Evolutionary conservation across 352 stramenopile genomes (phyloP).

Genomic region (Phytopythium chamaehyphon): DNA sequence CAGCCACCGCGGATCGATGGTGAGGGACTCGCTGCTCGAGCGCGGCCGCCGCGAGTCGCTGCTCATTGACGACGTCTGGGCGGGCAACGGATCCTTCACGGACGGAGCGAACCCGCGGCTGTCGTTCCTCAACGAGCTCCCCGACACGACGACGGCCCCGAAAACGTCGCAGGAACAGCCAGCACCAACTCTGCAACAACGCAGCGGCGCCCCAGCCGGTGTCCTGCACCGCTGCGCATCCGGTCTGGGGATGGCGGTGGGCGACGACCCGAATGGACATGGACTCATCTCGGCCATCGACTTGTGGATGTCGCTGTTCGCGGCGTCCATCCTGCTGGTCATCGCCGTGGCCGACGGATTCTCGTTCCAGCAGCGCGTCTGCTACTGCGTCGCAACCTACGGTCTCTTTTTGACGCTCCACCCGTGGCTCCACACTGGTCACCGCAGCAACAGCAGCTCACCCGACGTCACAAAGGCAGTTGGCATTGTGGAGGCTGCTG

Average conservation of each 20-base stretch:
- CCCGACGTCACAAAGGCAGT: not conserved
- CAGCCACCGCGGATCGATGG: constrained; percentile 14
- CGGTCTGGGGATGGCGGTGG: constrained; percentile 21
- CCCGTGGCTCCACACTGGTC: constrained; percentile 38
- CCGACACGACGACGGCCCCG: constrained; percentile 4
- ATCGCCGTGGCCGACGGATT: constrained; percentile 39
- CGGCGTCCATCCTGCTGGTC: constrained; percentile 38
- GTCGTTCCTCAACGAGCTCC: constrained; percentile 21
- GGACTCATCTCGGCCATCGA: constrained; percentile 37
- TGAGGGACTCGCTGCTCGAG: constrained; percentile 17
- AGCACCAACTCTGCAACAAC: not conserved
- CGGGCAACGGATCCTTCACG: constrained; percentile 17
- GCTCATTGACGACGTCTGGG: constrained; percentile 29
- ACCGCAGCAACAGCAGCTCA: not conserved
- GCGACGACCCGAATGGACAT: constrained; percentile 8
- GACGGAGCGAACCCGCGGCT: constrained; percentile 3
- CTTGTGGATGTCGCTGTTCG: constrained; percentile 56
- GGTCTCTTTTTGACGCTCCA: constrained; percentile 50
- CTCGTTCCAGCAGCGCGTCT: constrained; percentile 38
- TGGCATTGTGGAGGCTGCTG: not conserved
- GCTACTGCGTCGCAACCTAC: constrained; percentile 40
- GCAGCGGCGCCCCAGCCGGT: constrained; percentile 3
- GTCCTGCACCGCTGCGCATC: constrained; percentile 17
- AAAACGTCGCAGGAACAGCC: not conserved
- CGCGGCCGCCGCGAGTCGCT: constrained; percentile 21